Evolutionary conservation across 2,329 filamentous ascomycete species (phyloP).

Genomic region (Hymenoscyphus repandus): DNA sequence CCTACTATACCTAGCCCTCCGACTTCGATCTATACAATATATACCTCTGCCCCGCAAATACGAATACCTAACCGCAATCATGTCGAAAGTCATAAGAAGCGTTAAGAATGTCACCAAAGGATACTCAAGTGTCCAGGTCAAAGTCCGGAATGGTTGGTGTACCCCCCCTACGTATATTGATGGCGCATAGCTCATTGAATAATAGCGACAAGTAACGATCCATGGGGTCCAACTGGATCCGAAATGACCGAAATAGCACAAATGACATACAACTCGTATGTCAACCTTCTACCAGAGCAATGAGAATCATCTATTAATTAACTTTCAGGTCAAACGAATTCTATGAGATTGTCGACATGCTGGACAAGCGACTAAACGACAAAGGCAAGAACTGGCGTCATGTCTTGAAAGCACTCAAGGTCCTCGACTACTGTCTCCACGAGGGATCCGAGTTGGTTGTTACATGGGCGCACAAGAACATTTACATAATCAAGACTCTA

Average conservation of each 20-base stretch:
- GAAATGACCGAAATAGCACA: slow-evolving; percentile 99
- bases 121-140: slow-evolving; percentile 93
- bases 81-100: slow-evolving; percentile 96
- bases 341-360: slow-evolving; percentile 99
- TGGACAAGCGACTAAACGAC: slow-evolving; percentile 97
- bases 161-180: slow-evolving; percentile 8
- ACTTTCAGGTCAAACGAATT: slow-evolving; percentile 74
- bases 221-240: slow-evolving; percentile 95
- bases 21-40: slow-evolving; percentile 1
- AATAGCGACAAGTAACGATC: slow-evolving; percentile 93
- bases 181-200: slow-evolving; percentile 27
- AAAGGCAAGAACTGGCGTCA: slow-evolving; percentile 99
- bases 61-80: slow-evolving; percentile 38
- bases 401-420: slow-evolving; percentile 94
- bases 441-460: slow-evolving; percentile 95
- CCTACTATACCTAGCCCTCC: slow-evolving; percentile 1
- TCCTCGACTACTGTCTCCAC: slow-evolving; percentile 95
- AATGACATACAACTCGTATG: slow-evolving; percentile 95
- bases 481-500: slow-evolving; percentile 98
- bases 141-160: slow-evolving; percentile 87
- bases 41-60: neutral
- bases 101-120: slow-evolving; percentile 99
- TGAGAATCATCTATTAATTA: slow-evolving; percentile 7
- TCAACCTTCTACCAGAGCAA: slow-evolving; percentile 14
- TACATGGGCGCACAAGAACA: slow-evolving; percentile 95